Base-by-base conservation (phyloP, 331 rosid species). In the Rhamnella rubrinervis region DNA sequence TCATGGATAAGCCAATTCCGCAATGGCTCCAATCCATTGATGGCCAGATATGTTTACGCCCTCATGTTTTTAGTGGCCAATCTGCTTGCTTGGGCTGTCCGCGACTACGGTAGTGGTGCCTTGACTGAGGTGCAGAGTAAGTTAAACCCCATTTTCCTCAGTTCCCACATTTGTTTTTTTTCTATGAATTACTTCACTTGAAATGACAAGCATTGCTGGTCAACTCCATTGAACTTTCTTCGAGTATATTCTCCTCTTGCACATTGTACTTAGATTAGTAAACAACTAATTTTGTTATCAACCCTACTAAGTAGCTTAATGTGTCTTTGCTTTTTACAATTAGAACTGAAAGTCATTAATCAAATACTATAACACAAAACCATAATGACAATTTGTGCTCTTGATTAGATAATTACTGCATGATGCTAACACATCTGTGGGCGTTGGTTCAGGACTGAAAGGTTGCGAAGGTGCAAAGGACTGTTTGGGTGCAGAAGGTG, bases 1-100 rank as follows among this genome's bases (percentile, higher is more conserved):
- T 86, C 96, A 62, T 89, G 97, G 89, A 85, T 41, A 41, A 70
- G 78, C 81, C 99, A 91, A 78, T 95, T 95, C 80, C 71, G 81
- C 56, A 95, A 89, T 84, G 90, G 78, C 41, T 89, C 92, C 2
- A 95, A 95, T 89, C 97, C 96, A 14, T 86, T 87, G 96, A 86
- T 95, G 90, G 99, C 99, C 37, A 91, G 99, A 89, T 95, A 91
- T 79, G 95, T 59, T 4, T 95, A 95, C 65, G 97, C 78, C 11
- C 69, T 95, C 20, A 78, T 91, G 69, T 95, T 95, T 74, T 72
- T 95, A 38, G 51, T 76, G 1, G 83, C 93, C 8, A 95, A 81
- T 80, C 72, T 95, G 20, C 72, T 91, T 39, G 97, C 99, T 12
- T 95, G 99, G 99, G 93, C 93, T 49, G 90, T 89, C 9, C 91